phyloP scores from a whole-genome alignment of 352 stramenopile genomes.

The Phytophthora citrophthora region DNA sequence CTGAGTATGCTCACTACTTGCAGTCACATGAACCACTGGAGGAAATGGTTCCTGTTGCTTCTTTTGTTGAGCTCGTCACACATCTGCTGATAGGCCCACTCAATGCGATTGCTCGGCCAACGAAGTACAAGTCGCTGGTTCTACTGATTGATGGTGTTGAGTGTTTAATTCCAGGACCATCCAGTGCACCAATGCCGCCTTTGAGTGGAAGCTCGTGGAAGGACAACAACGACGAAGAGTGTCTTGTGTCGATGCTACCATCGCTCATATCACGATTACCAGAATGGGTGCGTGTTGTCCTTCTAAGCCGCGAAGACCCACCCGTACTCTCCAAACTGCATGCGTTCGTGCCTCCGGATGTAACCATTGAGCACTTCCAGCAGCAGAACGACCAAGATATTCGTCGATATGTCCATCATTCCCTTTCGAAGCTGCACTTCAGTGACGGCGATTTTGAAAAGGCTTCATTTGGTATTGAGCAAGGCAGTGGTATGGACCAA shows the following conservation, averaged over 20 bases:
- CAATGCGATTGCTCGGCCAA: slow-evolving; percentile 62
- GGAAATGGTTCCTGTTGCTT: slow-evolving; percentile 79
- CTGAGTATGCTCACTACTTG: slow-evolving; percentile 69
- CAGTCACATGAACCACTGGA: slow-evolving; percentile 75
- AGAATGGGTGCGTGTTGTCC: slow-evolving; percentile 69
- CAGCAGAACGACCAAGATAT: slow-evolving; percentile 66
- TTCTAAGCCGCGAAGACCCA: slow-evolving; percentile 70
- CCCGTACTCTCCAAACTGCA: slow-evolving; percentile 68
- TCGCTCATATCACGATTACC: slow-evolving; percentile 58
- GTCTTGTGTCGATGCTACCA: slow-evolving; percentile 64
- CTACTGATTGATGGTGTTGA: slow-evolving; percentile 75
- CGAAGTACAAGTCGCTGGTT: slow-evolving; percentile 61
- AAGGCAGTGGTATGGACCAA: slow-evolving; percentile 33
- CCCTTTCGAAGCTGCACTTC: slow-evolving; percentile 30
- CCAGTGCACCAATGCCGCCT: slow-evolving; percentile 22
- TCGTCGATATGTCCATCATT: slow-evolving; percentile 16
- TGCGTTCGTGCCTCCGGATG: slow-evolving; percentile 44
- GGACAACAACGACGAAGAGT: slow-evolving; percentile 47
- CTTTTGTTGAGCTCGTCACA: slow-evolving; percentile 55
- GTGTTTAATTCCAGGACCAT: slow-evolving; percentile 40
- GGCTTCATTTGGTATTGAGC: not conserved
- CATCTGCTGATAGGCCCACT: slow-evolving; percentile 68
- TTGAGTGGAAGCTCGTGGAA: slow-evolving; percentile 15
- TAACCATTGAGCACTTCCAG: slow-evolving; percentile 53
- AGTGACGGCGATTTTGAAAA: slow-evolving; percentile 16